A percentile compares a stretch with the other conserved stretches of the same genome.
Evolutionary conservation across 345 rosid genomes (phyloP).

Genomic region (Conringia planisiliqua): DNA sequence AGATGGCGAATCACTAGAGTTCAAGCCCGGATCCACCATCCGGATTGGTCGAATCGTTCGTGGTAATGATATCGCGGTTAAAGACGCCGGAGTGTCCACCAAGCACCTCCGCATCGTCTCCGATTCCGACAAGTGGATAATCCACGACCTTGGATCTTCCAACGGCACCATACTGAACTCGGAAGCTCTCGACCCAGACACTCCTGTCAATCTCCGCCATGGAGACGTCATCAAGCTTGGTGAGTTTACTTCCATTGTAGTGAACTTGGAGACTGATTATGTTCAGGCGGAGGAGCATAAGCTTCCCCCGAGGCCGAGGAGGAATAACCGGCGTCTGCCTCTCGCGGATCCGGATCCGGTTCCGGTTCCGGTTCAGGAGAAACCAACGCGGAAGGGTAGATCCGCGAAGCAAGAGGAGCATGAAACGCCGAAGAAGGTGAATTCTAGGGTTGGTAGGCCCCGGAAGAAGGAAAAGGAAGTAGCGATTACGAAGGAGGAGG

Average conservation of each 20-base stretch:
- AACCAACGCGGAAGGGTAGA: slow-evolving; percentile 9
- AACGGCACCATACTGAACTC: slow-evolving; percentile 74
- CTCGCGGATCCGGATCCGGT: slow-evolving; percentile 23
- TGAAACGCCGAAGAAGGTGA: slow-evolving; percentile 20
- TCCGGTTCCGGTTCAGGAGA: slow-evolving; percentile 7
- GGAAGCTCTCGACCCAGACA: slow-evolving; percentile 36
- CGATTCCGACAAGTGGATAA: slow-evolving; percentile 59
- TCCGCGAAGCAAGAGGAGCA: slow-evolving; percentile 13
- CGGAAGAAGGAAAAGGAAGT: slow-evolving; percentile 24
- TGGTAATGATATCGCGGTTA: slow-evolving; percentile 65
- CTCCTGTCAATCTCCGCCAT: slow-evolving; percentile 43
- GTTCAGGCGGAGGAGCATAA: slow-evolving; percentile 18
- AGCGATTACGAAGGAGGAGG: slow-evolving; percentile 10
- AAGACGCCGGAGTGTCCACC: slow-evolving; percentile 78
- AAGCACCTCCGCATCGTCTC: slow-evolving; percentile 63
- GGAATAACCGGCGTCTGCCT: slow-evolving; percentile 35
- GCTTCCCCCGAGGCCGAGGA: slow-evolving; percentile 37
- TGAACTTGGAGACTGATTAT: slow-evolving; percentile 21
- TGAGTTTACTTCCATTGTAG: slow-evolving; percentile 55
- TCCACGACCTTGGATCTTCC: slow-evolving; percentile 74
- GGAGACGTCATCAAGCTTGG: slow-evolving; percentile 78
- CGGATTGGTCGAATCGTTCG: slow-evolving; percentile 69
- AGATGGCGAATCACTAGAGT: slow-evolving; percentile 58
- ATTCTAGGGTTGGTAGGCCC: slow-evolving; percentile 24
- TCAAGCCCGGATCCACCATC: slow-evolving; percentile 43